These are phyloP conservation scores for Xylaria sp. DNA, from an alignment of 2,329 filamentous ascomycete genomes.

Conservation along the genomic window DNA sequence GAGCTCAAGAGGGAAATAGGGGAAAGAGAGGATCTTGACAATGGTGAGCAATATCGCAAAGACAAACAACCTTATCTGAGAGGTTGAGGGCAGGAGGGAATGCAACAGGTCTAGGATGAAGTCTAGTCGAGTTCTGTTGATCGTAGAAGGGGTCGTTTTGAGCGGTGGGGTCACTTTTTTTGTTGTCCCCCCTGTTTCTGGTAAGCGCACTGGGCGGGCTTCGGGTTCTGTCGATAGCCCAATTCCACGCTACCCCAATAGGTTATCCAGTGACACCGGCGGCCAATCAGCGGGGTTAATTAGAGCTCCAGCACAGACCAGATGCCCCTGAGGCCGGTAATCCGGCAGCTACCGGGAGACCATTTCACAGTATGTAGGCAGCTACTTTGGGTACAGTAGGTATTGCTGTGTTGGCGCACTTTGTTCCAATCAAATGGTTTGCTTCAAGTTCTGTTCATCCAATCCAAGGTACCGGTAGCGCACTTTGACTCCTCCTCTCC, in stretches of 20 bases:
- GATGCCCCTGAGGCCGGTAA: slow-evolving; percentile 15
- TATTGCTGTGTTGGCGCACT: slow-evolving; percentile 30
- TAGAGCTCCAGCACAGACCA: slow-evolving; percentile 27
- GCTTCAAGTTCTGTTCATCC: slow-evolving; percentile 4
- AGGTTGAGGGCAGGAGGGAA: slow-evolving; percentile 38
- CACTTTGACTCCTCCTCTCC: slow-evolving; percentile 9
- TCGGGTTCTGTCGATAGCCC: slow-evolving; percentile 36
- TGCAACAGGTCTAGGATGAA: slow-evolving; percentile 37
- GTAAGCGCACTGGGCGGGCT: slow-evolving; percentile 44
- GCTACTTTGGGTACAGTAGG: not conserved
- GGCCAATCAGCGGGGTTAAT: slow-evolving; percentile 33
- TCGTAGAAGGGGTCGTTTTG: slow-evolving; percentile 42
- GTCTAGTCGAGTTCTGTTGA: slow-evolving; percentile 42
- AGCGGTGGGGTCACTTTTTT: slow-evolving; percentile 41
- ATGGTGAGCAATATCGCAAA: slow-evolving; percentile 37
- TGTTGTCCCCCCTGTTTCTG: slow-evolving; percentile 46
- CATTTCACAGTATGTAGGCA: too few species aligned
- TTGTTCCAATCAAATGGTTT: slow-evolving; percentile 28
- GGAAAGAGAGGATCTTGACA: slow-evolving; percentile 38
- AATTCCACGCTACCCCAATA: slow-evolving; percentile 24
- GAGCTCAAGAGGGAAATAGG: slow-evolving; percentile 48
- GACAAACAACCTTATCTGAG: slow-evolving; percentile 37
- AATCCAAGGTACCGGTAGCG: slow-evolving; percentile 17
- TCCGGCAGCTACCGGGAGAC: slow-evolving; percentile 33
- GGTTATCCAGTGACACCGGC: not conserved